Conservation (phyloP, 805 yeast species). For the Starmerella davenportii region DNA sequence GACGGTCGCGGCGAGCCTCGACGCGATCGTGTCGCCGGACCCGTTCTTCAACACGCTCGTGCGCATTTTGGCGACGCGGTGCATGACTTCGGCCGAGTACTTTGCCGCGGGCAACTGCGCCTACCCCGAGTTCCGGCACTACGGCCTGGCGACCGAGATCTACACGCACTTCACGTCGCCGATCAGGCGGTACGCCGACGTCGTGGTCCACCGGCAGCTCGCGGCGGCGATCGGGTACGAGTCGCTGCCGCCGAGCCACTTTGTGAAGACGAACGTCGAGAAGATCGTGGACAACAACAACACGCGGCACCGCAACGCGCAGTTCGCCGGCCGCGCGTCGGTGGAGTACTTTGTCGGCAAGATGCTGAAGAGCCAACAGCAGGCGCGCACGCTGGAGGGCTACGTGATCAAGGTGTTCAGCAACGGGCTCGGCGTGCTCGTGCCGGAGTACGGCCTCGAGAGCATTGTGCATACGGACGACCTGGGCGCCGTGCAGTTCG, state of each 20-base stretch:
- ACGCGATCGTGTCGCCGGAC: constrained; percentile 60
- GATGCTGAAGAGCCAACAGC: constrained; percentile 72
- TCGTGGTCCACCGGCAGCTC: constrained; percentile 89
- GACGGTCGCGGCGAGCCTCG: constrained; percentile 84
- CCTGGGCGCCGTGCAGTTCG: constrained; percentile 44
- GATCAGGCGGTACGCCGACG: constrained; percentile 92
- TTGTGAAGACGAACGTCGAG: constrained; percentile 84
- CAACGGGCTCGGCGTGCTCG: constrained; percentile 86
- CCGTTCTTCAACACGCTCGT: constrained; percentile 83
- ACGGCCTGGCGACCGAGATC: constrained; percentile 92
- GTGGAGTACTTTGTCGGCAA: constrained; percentile 97
- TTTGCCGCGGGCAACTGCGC: constrained; percentile 81
- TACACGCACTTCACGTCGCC: constrained; percentile 98
- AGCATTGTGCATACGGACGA: constrained; percentile 72
- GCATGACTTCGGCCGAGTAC: constrained; percentile 98
- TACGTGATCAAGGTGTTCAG: constrained; percentile 81
- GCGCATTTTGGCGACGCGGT: constrained; percentile 92
- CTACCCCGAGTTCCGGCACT: constrained; percentile 83
- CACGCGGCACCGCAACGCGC: constrained; percentile 90
- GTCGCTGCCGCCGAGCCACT: constrained; percentile 56
- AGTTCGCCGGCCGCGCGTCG: constrained; percentile 96
- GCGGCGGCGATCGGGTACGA: constrained; percentile 98
- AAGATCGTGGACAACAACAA: constrained; percentile 74
- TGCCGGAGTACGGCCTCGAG: constrained; percentile 92
- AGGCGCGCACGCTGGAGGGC: constrained; percentile 51